These are phyloP conservation scores for Mychonastes homosphaera DNA, from an alignment of 139 green algal species.

Conservation along the genomic window DNA sequence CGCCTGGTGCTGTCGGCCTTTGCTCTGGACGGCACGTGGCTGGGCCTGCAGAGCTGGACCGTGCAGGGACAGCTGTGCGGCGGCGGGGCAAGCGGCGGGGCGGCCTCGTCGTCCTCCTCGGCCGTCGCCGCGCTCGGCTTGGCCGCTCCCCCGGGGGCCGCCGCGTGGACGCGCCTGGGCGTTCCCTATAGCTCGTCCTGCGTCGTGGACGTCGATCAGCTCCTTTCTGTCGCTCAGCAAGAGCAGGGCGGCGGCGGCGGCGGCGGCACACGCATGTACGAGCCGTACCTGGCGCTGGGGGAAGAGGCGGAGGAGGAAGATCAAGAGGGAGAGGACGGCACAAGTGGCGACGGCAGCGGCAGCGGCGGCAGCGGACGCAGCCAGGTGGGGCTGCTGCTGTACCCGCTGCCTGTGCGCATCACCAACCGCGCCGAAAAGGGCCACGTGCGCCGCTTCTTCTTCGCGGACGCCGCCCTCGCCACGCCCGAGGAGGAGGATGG, in stretches of 20 bases:
- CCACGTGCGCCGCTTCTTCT: conserved; percentile 46
- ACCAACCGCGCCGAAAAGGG: conserved; percentile 22
- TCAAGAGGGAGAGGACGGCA: too few species aligned
- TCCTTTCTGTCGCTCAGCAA: too few species aligned
- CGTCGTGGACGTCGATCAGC: too few species aligned
- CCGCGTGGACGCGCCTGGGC: too few species aligned
- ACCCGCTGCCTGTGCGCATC: conserved; percentile 38
- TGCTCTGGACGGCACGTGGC: conserved; percentile 44
- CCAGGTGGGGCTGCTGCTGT: conserved; percentile 21
- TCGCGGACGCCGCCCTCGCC: conserved; percentile 26
- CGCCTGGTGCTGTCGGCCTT: conserved; percentile 37
- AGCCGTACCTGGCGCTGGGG: conserved; percentile 15
- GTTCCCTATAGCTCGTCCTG: too few species aligned
- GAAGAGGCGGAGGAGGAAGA: too few species aligned
- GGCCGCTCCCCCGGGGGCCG: too few species aligned
- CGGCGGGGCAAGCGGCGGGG: too few species aligned
- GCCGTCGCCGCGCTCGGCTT: too few species aligned
- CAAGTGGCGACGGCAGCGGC: too few species aligned
- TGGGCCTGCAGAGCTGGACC: conserved; percentile 37
- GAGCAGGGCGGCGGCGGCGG: too few species aligned
- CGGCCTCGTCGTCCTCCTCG: background rate
- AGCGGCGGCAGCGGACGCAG: too few species aligned
- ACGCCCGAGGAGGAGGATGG: background rate
- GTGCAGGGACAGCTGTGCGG: conserved; percentile 44
- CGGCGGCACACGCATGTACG: conserved; percentile 17